A percentile compares a stretch with the other conserved stretches of the same genome.
Conservation (phyloP, 164 flowering plant species). For the Nymphaea thermarum region DNA sequence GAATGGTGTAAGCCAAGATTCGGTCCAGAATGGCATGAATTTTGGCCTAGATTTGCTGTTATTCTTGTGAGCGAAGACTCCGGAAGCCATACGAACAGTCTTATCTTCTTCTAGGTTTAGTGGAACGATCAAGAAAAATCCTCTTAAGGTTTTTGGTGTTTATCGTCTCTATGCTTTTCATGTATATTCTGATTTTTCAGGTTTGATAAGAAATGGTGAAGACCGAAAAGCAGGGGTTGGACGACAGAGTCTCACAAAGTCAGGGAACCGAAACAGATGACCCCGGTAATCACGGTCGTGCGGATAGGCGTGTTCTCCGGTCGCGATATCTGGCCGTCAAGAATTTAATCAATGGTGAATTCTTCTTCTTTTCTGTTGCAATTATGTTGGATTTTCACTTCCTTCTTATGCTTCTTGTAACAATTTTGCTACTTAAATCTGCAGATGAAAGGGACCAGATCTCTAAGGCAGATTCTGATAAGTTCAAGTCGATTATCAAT, state of each 20-base stretch:
- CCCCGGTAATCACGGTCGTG: conserved; percentile 6
- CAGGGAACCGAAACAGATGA: neutral
- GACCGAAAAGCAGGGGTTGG: neutral
- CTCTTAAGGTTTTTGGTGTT: too few species aligned
- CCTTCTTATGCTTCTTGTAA: neutral
- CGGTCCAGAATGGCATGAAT: too few species aligned
- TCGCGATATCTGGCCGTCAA: conserved; percentile 37
- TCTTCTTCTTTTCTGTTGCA: neutral
- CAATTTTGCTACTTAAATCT: neutral
- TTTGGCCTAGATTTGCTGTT: too few species aligned
- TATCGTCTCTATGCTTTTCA: too few species aligned
- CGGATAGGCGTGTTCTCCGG: conserved; percentile 35
- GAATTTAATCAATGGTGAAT: conserved; percentile 30
- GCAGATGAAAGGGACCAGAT: conserved; percentile 65
- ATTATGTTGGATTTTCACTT: neutral
- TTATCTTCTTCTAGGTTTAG: too few species aligned
- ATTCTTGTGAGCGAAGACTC: too few species aligned
- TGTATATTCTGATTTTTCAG: neutral
- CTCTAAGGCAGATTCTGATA: conserved; percentile 31
- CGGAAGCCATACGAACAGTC: too few species aligned
- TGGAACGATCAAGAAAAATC: too few species aligned
- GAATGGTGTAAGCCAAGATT: too few species aligned
- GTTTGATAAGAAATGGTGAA: conserved; percentile 1
- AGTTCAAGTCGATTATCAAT: conserved; percentile 34
- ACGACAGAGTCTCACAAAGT: neutral